Evolutionary conservation across 23 red algal genomes (phyloP), one percentile per base, ranked within the genome.

Genomic region (Gracilaria domingensis): DNA sequence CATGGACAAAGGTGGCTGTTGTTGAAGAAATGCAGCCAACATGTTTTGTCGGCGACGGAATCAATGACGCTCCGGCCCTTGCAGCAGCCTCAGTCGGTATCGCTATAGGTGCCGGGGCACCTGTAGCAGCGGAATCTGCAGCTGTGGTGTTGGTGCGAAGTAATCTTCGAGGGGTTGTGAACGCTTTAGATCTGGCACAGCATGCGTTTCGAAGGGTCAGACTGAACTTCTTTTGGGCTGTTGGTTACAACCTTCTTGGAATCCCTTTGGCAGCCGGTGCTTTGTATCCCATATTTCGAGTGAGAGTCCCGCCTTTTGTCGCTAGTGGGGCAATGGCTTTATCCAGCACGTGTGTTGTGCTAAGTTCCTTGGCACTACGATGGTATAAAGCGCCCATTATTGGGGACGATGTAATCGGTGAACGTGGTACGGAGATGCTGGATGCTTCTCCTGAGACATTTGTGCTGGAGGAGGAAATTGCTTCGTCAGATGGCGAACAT

Each of bases 11-110:
- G 74, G 74, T 87, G 60, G 89, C 78, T 18, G 88, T 66, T 26
- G 93, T 93, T 25, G 70, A 88, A 42, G 54, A 66, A 8, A 45
- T 88, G 32, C 23, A 89, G 44, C 18, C 64, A 23, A 85, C 89
- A 38, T 89, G 89, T 7, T 96, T 99, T 84, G 88, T 99, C 23
- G 97, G 97, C 17, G 97, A 99, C 66, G 97, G 97, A 21, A 91
- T 99, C 83, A 99, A 99, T 82, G 97, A 99, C 85, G 97, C 87
- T 45, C 90, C 97, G 35, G 97, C 97, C 24, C 58, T 99, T 24
- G 94, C 97, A 20, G 91, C 91, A 57, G 85, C 94, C 1, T 94
- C 93, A 66, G 88, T 99, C 12, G 94, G 97, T 30, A 64, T 99
- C 30, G 93, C 97, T 29, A 96, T 99, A 39, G 94, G 93, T 24